phyloP scores from a whole-genome alignment of 768 basidiomycete species.

The Psilocybe cubensis region DNA sequence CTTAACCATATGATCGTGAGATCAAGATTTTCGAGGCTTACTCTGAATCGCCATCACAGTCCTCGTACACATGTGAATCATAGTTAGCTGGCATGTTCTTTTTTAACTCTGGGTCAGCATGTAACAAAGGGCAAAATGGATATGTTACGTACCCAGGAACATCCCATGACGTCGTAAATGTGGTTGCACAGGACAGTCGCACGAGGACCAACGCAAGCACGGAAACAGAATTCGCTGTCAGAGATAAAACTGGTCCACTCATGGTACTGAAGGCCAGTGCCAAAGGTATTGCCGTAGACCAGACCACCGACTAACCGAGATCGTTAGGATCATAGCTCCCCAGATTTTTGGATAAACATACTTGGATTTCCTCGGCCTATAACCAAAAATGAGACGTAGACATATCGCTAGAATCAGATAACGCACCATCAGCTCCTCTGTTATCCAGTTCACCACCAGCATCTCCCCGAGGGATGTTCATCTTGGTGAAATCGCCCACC shows the following conservation, averaged over 20 bases:
- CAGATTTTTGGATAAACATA: constrained; percentile 17
- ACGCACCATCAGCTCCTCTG: constrained; percentile 61
- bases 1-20: neutral
- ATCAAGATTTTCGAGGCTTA: constrained; percentile 25
- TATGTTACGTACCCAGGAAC: constrained; percentile 45
- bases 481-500: constrained; percentile 67
- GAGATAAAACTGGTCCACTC: constrained; percentile 91
- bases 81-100: constrained; percentile 80
- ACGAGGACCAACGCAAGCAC: constrained; percentile 66
- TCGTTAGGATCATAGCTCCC: too few species aligned
- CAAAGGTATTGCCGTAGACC: constrained; percentile 67
- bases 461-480: constrained; percentile 63
- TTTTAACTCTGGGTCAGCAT: constrained; percentile 11
- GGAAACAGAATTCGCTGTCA: constrained; percentile 67
- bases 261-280: constrained; percentile 55
- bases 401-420: neutral
- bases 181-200: constrained; percentile 71
- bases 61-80: constrained; percentile 60
- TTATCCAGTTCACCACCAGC: constrained; percentile 75
- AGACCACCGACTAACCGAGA: constrained; percentile 65
- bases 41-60: constrained; percentile 65
- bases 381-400: neutral
- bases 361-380: constrained; percentile 50
- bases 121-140: neutral
- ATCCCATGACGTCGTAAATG: constrained; percentile 75